Conservation (phyloP, 495 filamentous ascomycete genomes). For the Choiromyces venosus region DNA sequence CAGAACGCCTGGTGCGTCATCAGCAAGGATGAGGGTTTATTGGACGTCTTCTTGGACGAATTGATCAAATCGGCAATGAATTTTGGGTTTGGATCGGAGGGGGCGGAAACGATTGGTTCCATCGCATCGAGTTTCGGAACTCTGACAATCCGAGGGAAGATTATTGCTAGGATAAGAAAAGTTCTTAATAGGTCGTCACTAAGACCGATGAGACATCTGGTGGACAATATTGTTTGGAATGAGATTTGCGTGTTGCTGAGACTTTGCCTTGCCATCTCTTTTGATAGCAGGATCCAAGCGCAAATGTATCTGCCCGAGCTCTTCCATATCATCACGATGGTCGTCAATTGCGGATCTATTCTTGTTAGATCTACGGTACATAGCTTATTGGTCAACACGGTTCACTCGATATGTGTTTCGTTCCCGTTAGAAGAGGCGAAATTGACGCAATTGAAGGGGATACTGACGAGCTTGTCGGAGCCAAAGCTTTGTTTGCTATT, state of each 20-base stretch:
- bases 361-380: constrained; percentile 55
- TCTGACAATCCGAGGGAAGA: constrained; percentile 56
- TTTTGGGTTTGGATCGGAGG: constrained; percentile 53
- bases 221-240: constrained; percentile 59
- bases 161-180: constrained; percentile 58
- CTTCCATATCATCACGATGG: constrained; percentile 63
- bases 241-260: constrained; percentile 60
- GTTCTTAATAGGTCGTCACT: constrained; percentile 59
- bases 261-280: constrained; percentile 59
- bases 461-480: constrained; percentile 54
- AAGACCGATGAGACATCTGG: constrained; percentile 55
- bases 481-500: constrained; percentile 45
- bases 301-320: constrained; percentile 61
- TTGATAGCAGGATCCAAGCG: constrained; percentile 58
- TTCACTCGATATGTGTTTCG: constrained; percentile 60
- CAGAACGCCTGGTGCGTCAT: constrained; percentile 59
- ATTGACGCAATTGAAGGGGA: constrained; percentile 50
- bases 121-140: constrained; percentile 57
- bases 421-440: constrained; percentile 54
- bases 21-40: constrained; percentile 55
- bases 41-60: constrained; percentile 61
- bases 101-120: constrained; percentile 57
- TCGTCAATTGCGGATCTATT: constrained; percentile 56
- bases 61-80: constrained; percentile 55
- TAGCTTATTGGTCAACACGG: constrained; percentile 56